These are phyloP conservation scores for Gymnopus androsaceus DNA, from an alignment of 1,284 basidiomycete species.

Conservation along the genomic window DNA sequence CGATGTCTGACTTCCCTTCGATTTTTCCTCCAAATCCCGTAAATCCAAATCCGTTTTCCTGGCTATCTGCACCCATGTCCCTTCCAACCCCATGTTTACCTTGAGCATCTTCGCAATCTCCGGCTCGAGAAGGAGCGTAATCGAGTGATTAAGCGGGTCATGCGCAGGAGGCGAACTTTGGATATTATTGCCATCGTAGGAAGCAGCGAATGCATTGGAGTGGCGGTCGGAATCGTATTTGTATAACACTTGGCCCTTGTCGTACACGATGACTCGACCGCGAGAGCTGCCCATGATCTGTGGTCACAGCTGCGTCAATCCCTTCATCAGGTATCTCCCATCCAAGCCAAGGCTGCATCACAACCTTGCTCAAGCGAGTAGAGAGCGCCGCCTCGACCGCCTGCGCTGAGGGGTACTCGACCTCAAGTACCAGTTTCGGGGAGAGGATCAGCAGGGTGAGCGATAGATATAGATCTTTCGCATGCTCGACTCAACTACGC, in stretches of 20 bases:
- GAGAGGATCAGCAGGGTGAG: conserved; percentile 23
- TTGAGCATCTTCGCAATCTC: conserved; percentile 42
- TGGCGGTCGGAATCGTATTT: neutral
- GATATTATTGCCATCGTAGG: neutral
- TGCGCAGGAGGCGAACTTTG: conserved; percentile 13
- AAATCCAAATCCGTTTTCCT: conserved; percentile 38
- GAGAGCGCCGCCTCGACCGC: conserved; percentile 55
- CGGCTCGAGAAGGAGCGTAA: conserved; percentile 56
- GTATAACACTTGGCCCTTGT: conserved; percentile 11
- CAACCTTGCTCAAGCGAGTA: conserved; percentile 46
- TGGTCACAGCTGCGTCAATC: conserved; percentile 34
- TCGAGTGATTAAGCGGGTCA: conserved; percentile 52
- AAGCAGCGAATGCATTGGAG: neutral
- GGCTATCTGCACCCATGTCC: conserved; percentile 63
- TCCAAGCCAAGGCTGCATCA: conserved; percentile 54
- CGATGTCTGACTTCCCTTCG: no score
- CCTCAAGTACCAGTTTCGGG: neutral
- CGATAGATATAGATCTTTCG: conserved; percentile 41
- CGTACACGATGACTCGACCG: conserved; percentile 38
- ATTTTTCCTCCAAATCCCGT: no score
- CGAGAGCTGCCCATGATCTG: conserved; percentile 45
- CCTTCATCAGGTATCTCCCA: conserved; percentile 42
- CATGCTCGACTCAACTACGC: conserved; percentile 52
- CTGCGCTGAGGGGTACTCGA: conserved; percentile 25
- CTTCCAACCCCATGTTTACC: conserved; percentile 57